A percentile compares a stretch with the other conserved stretches of the same genome.
These are phyloP conservation scores for Saturnispora mendoncae DNA, from an alignment of 805 yeast species.

Conservation along the genomic window DNA sequence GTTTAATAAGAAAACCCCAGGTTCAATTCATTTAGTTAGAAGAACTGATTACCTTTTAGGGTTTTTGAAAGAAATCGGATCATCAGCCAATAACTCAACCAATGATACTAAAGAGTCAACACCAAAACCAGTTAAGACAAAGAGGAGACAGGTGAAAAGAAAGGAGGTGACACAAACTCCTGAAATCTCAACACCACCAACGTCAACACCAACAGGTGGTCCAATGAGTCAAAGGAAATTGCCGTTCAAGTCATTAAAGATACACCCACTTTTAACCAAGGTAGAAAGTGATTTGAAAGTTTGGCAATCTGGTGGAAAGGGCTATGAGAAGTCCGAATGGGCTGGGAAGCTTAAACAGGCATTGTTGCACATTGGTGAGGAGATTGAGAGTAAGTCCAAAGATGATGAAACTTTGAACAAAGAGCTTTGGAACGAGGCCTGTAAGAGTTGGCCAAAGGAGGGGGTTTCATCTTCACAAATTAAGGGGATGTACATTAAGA, in stretches of 20 bases:
- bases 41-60: constrained; percentile 80
- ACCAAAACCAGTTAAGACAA: constrained; percentile 6
- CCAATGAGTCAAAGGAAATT: constrained; percentile 7
- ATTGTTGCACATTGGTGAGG: constrained; percentile 24
- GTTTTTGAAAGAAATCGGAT: constrained; percentile 47
- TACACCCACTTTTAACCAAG: constrained; percentile 21
- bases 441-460: constrained; percentile 28
- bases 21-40: constrained; percentile 85
- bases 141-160: constrained; percentile 17
- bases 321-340: constrained; percentile 27
- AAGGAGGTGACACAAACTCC: constrained; percentile 21
- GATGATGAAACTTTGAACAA: constrained; percentile 17
- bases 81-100: not conserved
- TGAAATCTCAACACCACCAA: constrained; percentile 9
- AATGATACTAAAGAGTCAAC: constrained; percentile 8
- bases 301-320: constrained; percentile 28
- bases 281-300: constrained; percentile 24
- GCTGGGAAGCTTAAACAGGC: constrained; percentile 24
- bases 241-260: constrained; percentile 8
- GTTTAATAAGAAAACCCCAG: constrained; percentile 64
- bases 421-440: constrained; percentile 27
- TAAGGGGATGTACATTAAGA: constrained; percentile 27
- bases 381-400: constrained; percentile 23
- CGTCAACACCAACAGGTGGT: constrained; percentile 1
- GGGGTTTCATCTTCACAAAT: constrained; percentile 25